Percentiles rank a stretch among this genome's conserved stretches.
Evolutionary conservation across 257 asterid species (phyloP).

Genomic region (Leptodermis oblonga): DNA sequence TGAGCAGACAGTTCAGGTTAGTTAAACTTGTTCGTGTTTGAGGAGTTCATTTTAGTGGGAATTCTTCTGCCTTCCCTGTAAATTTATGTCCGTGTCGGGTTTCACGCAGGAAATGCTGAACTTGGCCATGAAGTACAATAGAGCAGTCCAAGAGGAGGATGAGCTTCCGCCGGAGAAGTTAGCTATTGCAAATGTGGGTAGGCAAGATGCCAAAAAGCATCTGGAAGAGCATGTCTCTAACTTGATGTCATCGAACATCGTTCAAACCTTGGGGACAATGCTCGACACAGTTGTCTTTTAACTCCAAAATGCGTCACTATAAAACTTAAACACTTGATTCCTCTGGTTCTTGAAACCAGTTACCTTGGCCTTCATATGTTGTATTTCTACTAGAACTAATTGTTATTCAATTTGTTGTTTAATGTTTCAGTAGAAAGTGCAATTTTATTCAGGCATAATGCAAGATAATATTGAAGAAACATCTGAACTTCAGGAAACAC

Average conservation of each 20-base stretch:
- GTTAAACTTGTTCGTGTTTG: not conserved
- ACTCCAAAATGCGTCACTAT: constrained; percentile 1
- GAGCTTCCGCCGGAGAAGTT: constrained; percentile 90
- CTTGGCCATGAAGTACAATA: constrained; percentile 72
- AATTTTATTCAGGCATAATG: not conserved
- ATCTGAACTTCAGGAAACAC: not conserved
- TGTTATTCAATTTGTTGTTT: too few species aligned
- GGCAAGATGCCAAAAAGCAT: constrained; percentile 97
- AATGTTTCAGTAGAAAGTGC: not conserved
- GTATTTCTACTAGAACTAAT: too few species aligned
- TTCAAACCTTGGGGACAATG: constrained; percentile 91
- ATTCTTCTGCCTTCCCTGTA: not conserved
- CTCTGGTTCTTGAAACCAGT: too few species aligned
- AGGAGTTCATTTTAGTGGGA: not conserved
- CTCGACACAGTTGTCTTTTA: constrained; percentile 90
- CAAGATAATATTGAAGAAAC: not conserved
- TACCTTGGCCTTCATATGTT: too few species aligned
- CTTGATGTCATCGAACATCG: constrained; percentile 93
- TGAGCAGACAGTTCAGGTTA: constrained; percentile 91
- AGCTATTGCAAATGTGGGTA: constrained; percentile 90
- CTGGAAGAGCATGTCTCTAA: constrained; percentile 89
- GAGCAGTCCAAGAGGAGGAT: constrained; percentile 98
- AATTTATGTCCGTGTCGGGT: not conserved
- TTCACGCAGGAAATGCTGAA: constrained; percentile 84
- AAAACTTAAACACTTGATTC: not conserved